A percentile compares a stretch with the other conserved stretches of the same genome.
These are phyloP conservation scores for Nissolia schottii DNA, from an alignment of 306 rosid species.

Conservation along the genomic window DNA sequence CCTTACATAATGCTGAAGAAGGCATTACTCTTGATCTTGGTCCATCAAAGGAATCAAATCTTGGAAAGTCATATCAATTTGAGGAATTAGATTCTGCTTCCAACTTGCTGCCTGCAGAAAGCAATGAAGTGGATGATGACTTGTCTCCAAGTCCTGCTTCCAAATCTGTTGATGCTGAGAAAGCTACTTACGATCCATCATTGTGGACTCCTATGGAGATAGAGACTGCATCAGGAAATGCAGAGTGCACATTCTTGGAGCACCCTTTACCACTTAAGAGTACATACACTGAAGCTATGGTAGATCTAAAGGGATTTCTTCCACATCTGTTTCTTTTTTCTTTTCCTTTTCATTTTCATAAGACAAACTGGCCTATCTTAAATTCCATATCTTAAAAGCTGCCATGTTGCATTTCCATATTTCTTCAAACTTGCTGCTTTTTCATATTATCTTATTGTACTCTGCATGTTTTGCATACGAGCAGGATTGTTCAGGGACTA, in stretches of 20 bases:
- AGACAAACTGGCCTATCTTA: neutral
- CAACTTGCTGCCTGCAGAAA: constrained; percentile 22
- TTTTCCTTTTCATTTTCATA: neutral
- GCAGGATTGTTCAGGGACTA: constrained; percentile 65
- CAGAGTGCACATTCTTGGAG: constrained; percentile 53
- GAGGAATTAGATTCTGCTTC: constrained; percentile 30
- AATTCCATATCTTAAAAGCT: neutral
- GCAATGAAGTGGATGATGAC: constrained; percentile 31
- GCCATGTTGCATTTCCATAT: constrained; percentile 1
- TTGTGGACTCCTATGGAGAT: constrained; percentile 81
- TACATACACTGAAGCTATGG: constrained; percentile 79
- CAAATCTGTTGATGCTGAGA: constrained; percentile 25
- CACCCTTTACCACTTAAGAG: constrained; percentile 70
- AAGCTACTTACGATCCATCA: constrained; percentile 48
- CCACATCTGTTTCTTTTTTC: neutral
- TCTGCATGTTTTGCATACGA: neutral
- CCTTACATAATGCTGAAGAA: constrained; percentile 46
- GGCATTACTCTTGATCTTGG: constrained; percentile 29
- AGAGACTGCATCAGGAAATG: constrained; percentile 82
- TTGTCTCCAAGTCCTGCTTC: constrained; percentile 29
- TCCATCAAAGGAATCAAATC: constrained; percentile 27
- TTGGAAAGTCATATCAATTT: constrained; percentile 22
- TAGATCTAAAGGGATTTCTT: constrained; percentile 21
- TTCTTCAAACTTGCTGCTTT: constrained; percentile 3
- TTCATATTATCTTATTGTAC: neutral